A percentile compares a stretch with the other conserved stretches of the same genome.
Conservation (phyloP, 768 basidiomycete species). For the Tulasnella sp. region DNA sequence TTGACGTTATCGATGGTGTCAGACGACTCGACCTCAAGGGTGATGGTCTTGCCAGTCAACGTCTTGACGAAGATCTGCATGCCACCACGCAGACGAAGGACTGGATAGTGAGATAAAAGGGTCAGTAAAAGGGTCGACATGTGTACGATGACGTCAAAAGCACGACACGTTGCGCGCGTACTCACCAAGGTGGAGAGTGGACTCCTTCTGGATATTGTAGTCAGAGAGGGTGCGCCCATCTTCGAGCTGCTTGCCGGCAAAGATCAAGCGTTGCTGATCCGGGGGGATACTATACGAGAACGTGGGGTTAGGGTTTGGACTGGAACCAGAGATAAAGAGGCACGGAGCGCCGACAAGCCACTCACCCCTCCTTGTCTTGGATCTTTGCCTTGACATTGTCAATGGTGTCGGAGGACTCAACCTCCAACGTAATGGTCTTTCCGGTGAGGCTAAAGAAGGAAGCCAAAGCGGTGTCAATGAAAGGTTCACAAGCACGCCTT, state of each 20-base stretch:
- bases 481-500: not conserved
- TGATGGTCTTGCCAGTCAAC: slow-evolving; percentile 32
- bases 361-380: slow-evolving; percentile 92
- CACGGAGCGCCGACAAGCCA: slow-evolving; percentile 19
- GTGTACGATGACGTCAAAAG: slow-evolving; percentile 33
- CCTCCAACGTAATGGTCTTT: slow-evolving; percentile 36
- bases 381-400: slow-evolving; percentile 98
- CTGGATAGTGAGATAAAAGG: slow-evolving; percentile 25
- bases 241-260: slow-evolving; percentile 90
- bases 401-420: slow-evolving; percentile 40
- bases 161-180: slow-evolving; percentile 6
- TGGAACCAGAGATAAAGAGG: not conserved
- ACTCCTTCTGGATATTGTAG: slow-evolving; percentile 37
- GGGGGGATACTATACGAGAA: slow-evolving; percentile 24
- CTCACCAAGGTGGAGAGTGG: slow-evolving; percentile 33
- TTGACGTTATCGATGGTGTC: slow-evolving; percentile 33
- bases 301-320: not conserved
- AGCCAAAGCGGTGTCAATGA: no score
- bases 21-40: slow-evolving; percentile 31
- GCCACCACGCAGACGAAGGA: slow-evolving; percentile 33
- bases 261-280: slow-evolving; percentile 42
- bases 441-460: slow-evolving; percentile 30
- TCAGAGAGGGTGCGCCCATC: slow-evolving; percentile 76
- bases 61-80: slow-evolving; percentile 52
- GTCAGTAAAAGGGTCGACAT: slow-evolving; percentile 27